A percentile compares a stretch with the other conserved stretches of the same genome.
These are phyloP conservation scores for Tulasnella calospora DNA, from an alignment of 768 basidiomycete species.

Conservation along the genomic window DNA sequence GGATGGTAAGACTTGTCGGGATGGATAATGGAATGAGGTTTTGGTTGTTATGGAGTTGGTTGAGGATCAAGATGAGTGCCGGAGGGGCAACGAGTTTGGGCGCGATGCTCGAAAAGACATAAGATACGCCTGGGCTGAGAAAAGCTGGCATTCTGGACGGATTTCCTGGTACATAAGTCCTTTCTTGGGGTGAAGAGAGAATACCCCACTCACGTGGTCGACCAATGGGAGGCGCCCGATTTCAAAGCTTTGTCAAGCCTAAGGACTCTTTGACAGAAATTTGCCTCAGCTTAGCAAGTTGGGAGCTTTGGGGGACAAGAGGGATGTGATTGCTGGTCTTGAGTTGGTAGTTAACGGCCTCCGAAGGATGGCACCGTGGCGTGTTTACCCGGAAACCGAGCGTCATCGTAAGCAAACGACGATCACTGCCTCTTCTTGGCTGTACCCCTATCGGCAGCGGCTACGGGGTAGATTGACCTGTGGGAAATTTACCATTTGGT, in stretches of 20 bases:
- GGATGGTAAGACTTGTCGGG: neutral
- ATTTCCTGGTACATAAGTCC: neutral
- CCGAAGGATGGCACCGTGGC: neutral
- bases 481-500: too few relatives aligned
- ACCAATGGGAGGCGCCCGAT: neutral
- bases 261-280: neutral
- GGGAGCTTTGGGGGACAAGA: neutral
- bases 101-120: neutral
- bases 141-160: neutral
- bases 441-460: too few relatives aligned
- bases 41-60: neutral
- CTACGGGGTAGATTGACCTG: too few relatives aligned
- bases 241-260: neutral
- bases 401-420: neutral
- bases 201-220: neutral
- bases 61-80: neutral
- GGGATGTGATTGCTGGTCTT: neutral
- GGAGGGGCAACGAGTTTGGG: neutral
- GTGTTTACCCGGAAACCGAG: neutral
- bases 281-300: neutral
- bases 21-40: neutral
- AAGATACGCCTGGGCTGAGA: neutral
- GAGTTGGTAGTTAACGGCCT: neutral
- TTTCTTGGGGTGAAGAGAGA: neutral
- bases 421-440: neutral